These are phyloP conservation scores for Friedmanniomyces simplex DNA, from an alignment of 495 filamentous ascomycete species.

Conservation along the genomic window DNA sequence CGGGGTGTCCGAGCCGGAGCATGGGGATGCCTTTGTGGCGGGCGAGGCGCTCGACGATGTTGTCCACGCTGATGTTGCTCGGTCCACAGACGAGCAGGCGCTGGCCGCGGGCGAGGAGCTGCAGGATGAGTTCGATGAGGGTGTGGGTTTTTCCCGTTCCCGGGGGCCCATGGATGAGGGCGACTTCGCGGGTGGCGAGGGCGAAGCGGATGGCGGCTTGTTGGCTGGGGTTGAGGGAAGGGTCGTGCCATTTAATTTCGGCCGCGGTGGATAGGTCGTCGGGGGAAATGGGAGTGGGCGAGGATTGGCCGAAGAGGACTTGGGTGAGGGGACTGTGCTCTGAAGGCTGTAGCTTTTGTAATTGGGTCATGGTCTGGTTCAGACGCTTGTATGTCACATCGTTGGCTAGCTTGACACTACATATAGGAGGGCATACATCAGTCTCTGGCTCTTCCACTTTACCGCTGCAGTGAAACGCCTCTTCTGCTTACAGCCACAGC, in stretches of 20 bases:
- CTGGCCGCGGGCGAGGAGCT: slow-evolving; percentile 59
- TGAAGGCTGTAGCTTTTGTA: slow-evolving; percentile 59
- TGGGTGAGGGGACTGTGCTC: slow-evolving; percentile 67
- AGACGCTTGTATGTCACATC: slow-evolving; percentile 89
- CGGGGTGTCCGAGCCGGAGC: slow-evolving; percentile 85
- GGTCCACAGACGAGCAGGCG: slow-evolving; percentile 88
- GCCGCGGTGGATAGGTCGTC: slow-evolving; percentile 31
- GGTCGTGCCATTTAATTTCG: slow-evolving; percentile 61
- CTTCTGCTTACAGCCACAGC: slow-evolving; percentile 47
- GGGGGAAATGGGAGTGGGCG: slow-evolving; percentile 43
- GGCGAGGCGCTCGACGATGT: slow-evolving; percentile 89
- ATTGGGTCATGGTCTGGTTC: slow-evolving; percentile 74
- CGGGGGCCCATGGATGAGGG: slow-evolving; percentile 89
- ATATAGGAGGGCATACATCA: slow-evolving; percentile 12
- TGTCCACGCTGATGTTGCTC: slow-evolving; percentile 94
- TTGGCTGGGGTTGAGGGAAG: slow-evolving; percentile 76
- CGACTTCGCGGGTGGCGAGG: slow-evolving; percentile 69
- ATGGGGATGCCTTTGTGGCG: slow-evolving; percentile 77
- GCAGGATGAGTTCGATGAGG: slow-evolving; percentile 84
- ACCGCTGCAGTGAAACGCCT: slow-evolving; percentile 3
- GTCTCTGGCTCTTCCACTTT: slow-evolving; percentile 12
- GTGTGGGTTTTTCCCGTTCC: slow-evolving; percentile 98
- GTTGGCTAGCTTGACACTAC: slow-evolving; percentile 81
- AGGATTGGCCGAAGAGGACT: slow-evolving; percentile 69
- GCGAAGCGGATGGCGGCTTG: slow-evolving; percentile 88